Evolutionary conservation across 495 filamentous ascomycete species (phyloP).

Genomic region (Emericellopsis terricola): DNA sequence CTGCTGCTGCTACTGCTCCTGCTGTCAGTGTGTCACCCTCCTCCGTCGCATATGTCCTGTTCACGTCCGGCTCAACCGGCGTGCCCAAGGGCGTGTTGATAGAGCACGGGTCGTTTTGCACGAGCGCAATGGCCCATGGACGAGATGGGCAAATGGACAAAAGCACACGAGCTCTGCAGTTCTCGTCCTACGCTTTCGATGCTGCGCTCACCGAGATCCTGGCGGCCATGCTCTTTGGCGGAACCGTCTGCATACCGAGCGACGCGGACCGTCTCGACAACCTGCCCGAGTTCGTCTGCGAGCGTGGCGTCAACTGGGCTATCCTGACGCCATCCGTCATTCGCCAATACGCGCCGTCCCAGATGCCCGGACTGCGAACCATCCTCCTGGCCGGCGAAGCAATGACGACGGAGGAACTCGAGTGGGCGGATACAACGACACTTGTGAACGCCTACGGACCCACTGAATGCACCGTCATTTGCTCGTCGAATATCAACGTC

Average conservation of each 20-base stretch:
- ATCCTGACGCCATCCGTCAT: neutral
- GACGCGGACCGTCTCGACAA: slow-evolving; percentile 17
- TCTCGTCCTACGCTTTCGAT: slow-evolving; percentile 53
- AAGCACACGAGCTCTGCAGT: slow-evolving; percentile 40
- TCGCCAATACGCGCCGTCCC: neutral
- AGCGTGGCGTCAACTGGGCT: slow-evolving; percentile 29
- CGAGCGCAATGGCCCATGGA: slow-evolving; percentile 8
- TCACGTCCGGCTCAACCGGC: slow-evolving; percentile 37
- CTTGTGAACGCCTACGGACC: slow-evolving; percentile 38
- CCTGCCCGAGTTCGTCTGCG: slow-evolving; percentile 18
- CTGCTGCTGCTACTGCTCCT: too few species aligned
- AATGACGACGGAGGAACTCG: slow-evolving; percentile 1
- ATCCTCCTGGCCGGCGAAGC: slow-evolving; percentile 8
- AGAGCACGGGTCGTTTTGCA: slow-evolving; percentile 18
- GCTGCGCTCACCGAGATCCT: slow-evolving; percentile 49
- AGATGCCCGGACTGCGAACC: slow-evolving; percentile 2
- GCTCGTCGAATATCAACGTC: neutral
- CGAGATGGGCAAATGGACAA: slow-evolving; percentile 28
- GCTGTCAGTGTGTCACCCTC: too few species aligned
- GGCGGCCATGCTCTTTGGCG: slow-evolving; percentile 38
- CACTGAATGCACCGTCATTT: slow-evolving; percentile 10
- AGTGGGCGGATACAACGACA: neutral
- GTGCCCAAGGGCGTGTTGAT: slow-evolving; percentile 25
- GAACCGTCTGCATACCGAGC: slow-evolving; percentile 31
- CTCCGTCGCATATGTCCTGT: slow-evolving; percentile 12